Conservation (phyloP, 306 rosid genomes). For the Dicorynia guianensis region DNA sequence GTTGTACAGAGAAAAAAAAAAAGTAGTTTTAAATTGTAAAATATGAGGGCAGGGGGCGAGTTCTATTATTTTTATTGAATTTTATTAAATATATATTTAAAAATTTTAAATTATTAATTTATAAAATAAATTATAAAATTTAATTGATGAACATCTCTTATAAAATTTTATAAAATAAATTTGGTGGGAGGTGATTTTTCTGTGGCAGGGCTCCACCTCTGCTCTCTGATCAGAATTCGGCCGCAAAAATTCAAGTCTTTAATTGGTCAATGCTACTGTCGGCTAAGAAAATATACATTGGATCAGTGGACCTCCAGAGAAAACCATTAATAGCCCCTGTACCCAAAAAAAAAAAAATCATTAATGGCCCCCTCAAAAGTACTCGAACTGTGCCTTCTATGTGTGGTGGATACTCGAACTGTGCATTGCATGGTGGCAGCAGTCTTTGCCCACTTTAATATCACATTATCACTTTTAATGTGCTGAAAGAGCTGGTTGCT, state of each 20-base stretch:
- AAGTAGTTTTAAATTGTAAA: background rate
- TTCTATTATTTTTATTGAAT: too few species aligned
- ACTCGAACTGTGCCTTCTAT: constrained; percentile 23
- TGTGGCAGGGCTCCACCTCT: background rate
- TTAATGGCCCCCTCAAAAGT: constrained; percentile 43
- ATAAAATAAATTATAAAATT: too few species aligned
- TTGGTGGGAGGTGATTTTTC: too few species aligned
- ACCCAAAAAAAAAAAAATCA: too few species aligned
- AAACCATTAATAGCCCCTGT: constrained; percentile 50
- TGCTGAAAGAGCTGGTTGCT: constrained; percentile 12
- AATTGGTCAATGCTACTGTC: constrained; percentile 37
- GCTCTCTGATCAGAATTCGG: constrained; percentile 48
- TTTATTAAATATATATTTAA: too few species aligned
- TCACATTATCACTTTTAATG: background rate
- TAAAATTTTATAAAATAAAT: too few species aligned
- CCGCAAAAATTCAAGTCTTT: constrained; percentile 34
- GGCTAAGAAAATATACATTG: constrained; percentile 33
- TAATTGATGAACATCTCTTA: too few species aligned
- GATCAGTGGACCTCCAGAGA: constrained; percentile 44
- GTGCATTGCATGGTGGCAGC: constrained; percentile 36
- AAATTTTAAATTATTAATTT: too few species aligned
- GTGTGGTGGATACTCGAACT: constrained; percentile 34
- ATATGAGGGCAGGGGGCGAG: constrained; percentile 10
- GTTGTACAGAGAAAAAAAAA: background rate
- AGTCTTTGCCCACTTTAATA: constrained; percentile 23